These are phyloP conservation scores for Hortiboletus flavorubellus DNA, from an alignment of 768 basidiomycete genomes.

Conservation along the genomic window DNA sequence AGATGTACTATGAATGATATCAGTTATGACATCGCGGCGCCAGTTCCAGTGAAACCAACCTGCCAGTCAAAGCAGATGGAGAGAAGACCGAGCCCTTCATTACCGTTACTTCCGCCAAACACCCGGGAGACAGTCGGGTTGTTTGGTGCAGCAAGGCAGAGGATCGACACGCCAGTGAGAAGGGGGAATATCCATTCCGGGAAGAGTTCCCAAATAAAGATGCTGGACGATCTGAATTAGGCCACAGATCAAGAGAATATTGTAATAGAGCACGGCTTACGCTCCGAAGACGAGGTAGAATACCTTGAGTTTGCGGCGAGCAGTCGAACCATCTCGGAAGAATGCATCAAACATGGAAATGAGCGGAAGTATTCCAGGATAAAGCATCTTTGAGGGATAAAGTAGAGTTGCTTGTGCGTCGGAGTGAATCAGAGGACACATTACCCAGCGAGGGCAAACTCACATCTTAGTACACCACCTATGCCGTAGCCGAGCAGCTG, in stretches of 20 bases:
- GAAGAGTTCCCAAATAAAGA: slow-evolving; percentile 29
- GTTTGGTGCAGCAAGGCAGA: slow-evolving; percentile 55
- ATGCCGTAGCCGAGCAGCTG: slow-evolving; percentile 50
- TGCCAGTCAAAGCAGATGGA: slow-evolving; percentile 64
- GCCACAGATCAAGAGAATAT: neutral
- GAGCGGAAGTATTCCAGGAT: slow-evolving; percentile 32
- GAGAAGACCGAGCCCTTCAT: slow-evolving; percentile 60
- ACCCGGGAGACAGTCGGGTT: slow-evolving; percentile 49
- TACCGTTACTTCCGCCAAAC: slow-evolving; percentile 60
- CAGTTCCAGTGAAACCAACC: slow-evolving; percentile 26
- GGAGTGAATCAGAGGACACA: neutral
- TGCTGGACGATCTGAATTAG: slow-evolving; percentile 24
- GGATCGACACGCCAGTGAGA: slow-evolving; percentile 56
- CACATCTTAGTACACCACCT: slow-evolving; percentile 49
- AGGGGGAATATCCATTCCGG: slow-evolving; percentile 49
- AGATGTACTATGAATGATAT: slow-evolving; percentile 20
- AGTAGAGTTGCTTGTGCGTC: slow-evolving; percentile 27
- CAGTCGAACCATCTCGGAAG: slow-evolving; percentile 39
- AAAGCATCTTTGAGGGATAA: slow-evolving; percentile 45
- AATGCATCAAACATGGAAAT: slow-evolving; percentile 33
- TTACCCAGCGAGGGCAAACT: slow-evolving; percentile 4
- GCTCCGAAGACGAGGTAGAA: slow-evolving; percentile 24
- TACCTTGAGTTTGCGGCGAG: slow-evolving; percentile 39
- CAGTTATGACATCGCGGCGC: neutral
- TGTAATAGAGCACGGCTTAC: slow-evolving; percentile 32